A percentile compares a stretch with the other conserved stretches of the same genome.
These are phyloP conservation scores for Zea luxurians DNA, from an alignment of 176 grass and related monocot species.

Conservation along the genomic window DNA sequence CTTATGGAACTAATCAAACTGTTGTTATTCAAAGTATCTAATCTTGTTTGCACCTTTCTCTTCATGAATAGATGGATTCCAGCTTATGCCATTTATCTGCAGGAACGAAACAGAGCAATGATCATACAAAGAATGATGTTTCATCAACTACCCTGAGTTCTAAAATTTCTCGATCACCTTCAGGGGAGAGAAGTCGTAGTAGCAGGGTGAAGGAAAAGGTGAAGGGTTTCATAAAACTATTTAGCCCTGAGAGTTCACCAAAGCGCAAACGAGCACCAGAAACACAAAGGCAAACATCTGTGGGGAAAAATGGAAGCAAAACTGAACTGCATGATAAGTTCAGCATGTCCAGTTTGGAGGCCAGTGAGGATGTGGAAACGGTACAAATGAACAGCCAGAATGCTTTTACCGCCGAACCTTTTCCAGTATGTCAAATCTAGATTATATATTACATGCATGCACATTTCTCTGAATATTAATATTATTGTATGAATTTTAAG, in stretches of 20 bases:
- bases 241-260: constrained; percentile 67
- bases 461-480: constrained; percentile 25
- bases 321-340: constrained; percentile 43
- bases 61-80: constrained; percentile 39
- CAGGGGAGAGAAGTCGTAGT: constrained; percentile 54
- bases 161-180: constrained; percentile 43
- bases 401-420: constrained; percentile 33
- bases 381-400: constrained; percentile 36
- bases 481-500: constrained; percentile 8
- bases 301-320: constrained; percentile 58
- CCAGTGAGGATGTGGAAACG: constrained; percentile 43
- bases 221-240: constrained; percentile 83
- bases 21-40: constrained; percentile 8
- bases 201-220: constrained; percentile 72
- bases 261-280: constrained; percentile 58
- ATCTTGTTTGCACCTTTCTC: constrained; percentile 17
- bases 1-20: background rate
- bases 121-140: constrained; percentile 37
- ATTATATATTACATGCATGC: constrained; percentile 29
- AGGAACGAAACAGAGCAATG: constrained; percentile 37
- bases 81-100: constrained; percentile 36
- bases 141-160: constrained; percentile 29
- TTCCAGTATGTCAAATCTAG: constrained; percentile 41
- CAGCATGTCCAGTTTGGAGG: constrained; percentile 42
- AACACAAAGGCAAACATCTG: constrained; percentile 38